A percentile compares a stretch with the other conserved stretches of the same genome.
Conservation (phyloP, 2,329 filamentous ascomycete genomes). For the Didymella lethalis region DNA sequence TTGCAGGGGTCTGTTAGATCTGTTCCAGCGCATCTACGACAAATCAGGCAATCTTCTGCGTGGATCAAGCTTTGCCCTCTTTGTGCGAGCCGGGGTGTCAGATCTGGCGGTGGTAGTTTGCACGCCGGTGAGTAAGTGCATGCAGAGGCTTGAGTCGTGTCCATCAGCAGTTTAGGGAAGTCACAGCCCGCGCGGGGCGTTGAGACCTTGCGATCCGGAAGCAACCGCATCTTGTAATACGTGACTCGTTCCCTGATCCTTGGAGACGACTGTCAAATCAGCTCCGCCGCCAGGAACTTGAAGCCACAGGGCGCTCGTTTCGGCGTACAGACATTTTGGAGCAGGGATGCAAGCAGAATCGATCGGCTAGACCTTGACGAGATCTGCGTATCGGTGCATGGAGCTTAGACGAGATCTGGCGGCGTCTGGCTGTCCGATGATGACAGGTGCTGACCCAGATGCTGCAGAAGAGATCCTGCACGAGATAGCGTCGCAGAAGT, state of each 20-base stretch:
- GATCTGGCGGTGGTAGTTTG: constrained; percentile 31
- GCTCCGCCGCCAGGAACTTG: constrained; percentile 31
- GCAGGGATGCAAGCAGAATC: constrained; percentile 36
- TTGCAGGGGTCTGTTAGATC: constrained; percentile 37
- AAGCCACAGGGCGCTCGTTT: constrained; percentile 32
- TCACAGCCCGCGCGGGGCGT: constrained; percentile 29
- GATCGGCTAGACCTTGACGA: constrained; percentile 37
- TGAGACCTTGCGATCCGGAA: constrained; percentile 32
- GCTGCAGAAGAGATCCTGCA: constrained; percentile 45
- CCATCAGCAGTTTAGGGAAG: constrained; percentile 36
- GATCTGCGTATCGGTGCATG: constrained; percentile 38
- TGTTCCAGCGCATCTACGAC: constrained; percentile 35
- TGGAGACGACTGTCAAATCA: constrained; percentile 32
- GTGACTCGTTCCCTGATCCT: constrained; percentile 31
- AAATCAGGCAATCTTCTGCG: constrained; percentile 39
- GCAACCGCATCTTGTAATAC: constrained; percentile 36
- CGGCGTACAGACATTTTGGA: constrained; percentile 22
- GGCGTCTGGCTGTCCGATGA: constrained; percentile 32
- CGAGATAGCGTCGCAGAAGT: constrained; percentile 37
- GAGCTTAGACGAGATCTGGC: constrained; percentile 42
- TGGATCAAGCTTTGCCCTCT: constrained; percentile 37
- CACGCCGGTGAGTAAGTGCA: constrained; percentile 26
- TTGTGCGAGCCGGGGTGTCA: constrained; percentile 35
- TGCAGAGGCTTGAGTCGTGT: constrained; percentile 38
- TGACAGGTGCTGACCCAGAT: constrained; percentile 42